These are phyloP conservation scores for Gracilaria domingensis DNA, from an alignment of 23 red algal genomes.

Conservation along the genomic window DNA sequence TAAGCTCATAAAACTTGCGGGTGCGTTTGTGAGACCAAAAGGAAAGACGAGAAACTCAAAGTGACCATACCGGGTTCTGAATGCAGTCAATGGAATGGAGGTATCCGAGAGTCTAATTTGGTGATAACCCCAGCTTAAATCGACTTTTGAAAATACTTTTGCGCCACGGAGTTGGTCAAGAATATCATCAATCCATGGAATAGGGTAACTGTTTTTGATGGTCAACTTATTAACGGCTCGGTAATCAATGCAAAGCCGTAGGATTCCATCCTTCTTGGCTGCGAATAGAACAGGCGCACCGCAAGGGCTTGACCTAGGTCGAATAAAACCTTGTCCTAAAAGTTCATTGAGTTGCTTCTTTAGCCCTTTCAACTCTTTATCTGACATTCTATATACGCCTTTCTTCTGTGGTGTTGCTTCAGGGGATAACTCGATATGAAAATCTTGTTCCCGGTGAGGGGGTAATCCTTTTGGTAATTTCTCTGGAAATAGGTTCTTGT, in stretches of 20 bases:
- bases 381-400: slow-evolving; percentile 16
- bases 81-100: slow-evolving; percentile 17
- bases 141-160: slow-evolving; percentile 8
- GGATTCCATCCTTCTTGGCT: slow-evolving; percentile 22
- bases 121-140: slow-evolving; percentile 27
- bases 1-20: slow-evolving; percentile 31
- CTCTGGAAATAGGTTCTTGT: slow-evolving; percentile 21
- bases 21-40: slow-evolving; percentile 41
- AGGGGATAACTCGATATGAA: slow-evolving; percentile 4
- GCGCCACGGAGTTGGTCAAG: slow-evolving; percentile 16
- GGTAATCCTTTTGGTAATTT: slow-evolving; percentile 37
- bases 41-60: slow-evolving; percentile 39
- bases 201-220: slow-evolving; percentile 27
- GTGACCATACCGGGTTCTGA: slow-evolving; percentile 15
- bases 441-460: slow-evolving; percentile 14
- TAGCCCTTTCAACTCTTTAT: too few species aligned
- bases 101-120: slow-evolving; percentile 9
- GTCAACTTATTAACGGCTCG: neutral
- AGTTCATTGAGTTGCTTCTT: too few species aligned
- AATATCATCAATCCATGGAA: slow-evolving; percentile 23
- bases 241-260: slow-evolving; percentile 27
- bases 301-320: slow-evolving; percentile 28
- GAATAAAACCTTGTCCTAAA: slow-evolving; percentile 9
- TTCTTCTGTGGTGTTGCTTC: slow-evolving; percentile 29
- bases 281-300: slow-evolving; percentile 36